phyloP scores from a whole-genome alignment of 768 basidiomycete genomes.

The Bullera alba region DNA sequence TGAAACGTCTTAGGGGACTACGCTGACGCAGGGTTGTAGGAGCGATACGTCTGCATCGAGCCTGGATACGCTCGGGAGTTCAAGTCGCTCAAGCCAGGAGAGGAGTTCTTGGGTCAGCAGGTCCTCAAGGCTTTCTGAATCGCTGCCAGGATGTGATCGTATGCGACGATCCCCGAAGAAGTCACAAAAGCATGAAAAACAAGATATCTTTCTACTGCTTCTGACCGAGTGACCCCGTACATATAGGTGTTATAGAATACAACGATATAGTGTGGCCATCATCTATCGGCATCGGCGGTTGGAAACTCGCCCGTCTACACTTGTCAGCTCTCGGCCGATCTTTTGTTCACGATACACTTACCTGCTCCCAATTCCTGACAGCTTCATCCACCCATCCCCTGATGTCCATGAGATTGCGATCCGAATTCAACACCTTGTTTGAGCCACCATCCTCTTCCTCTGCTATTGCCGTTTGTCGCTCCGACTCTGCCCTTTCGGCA shows the following conservation, averaged over 20 bases:
- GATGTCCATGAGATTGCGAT: constrained; percentile 35
- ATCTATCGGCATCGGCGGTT: too few species aligned
- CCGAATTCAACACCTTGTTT: constrained; percentile 1
- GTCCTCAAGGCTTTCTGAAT: constrained; percentile 48
- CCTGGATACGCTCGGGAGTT: constrained; percentile 77
- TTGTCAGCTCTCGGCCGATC: too few species aligned
- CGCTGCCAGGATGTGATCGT: neutral
- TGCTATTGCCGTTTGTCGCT: constrained; percentile 1
- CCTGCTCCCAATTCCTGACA: constrained; percentile 27
- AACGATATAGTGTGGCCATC: too few species aligned
- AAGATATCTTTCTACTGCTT: neutral
- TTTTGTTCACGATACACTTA: too few species aligned
- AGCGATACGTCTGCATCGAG: constrained; percentile 81
- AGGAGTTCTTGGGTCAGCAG: constrained; percentile 73
- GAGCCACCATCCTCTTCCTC: neutral
- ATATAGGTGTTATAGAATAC: neutral
- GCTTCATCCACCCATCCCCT: constrained; percentile 40
- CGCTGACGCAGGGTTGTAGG: constrained; percentile 56
- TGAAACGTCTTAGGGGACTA: neutral
- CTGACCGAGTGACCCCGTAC: neutral
- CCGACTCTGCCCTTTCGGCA: constrained; percentile 1
- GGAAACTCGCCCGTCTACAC: too few species aligned
- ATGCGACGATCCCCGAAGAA: too few species aligned
- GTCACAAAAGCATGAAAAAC: neutral
- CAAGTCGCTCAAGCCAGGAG: constrained; percentile 56